These are phyloP conservation scores for Eucalyptus pauciflora DNA, from an alignment of 345 rosid genomes.

Conservation along the genomic window DNA sequence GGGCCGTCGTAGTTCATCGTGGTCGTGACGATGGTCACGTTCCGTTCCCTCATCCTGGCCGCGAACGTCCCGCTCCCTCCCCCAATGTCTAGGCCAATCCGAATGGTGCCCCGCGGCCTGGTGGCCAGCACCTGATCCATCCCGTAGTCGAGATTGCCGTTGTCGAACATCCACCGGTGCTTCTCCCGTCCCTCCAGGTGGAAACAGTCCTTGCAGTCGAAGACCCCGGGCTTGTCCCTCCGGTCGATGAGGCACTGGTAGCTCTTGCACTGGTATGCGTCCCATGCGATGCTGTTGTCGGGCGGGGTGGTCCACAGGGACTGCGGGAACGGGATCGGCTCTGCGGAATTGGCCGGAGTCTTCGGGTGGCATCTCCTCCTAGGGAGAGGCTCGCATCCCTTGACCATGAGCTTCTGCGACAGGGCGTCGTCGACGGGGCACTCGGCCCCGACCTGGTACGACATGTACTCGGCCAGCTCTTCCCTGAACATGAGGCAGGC, in stretches of 20 bases:
- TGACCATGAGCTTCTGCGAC: slow-evolving; percentile 33
- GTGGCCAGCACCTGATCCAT: slow-evolving; percentile 24
- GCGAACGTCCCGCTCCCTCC: slow-evolving; percentile 42
- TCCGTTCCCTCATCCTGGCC: slow-evolving; percentile 48
- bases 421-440: slow-evolving; percentile 29
- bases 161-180: slow-evolving; percentile 20
- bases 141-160: slow-evolving; percentile 19
- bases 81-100: slow-evolving; percentile 41
- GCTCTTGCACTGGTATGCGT: slow-evolving; percentile 36
- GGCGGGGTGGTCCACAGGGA: slow-evolving; percentile 30
- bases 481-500: slow-evolving; percentile 29
- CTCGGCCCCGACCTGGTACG: slow-evolving; percentile 27
- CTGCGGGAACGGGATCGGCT: slow-evolving; percentile 18
- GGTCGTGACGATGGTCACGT: slow-evolving; percentile 29
- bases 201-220: slow-evolving; percentile 43
- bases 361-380: slow-evolving; percentile 32
- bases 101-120: slow-evolving; percentile 16
- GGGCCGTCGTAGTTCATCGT: slow-evolving; percentile 47
- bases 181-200: slow-evolving; percentile 31
- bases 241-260: slow-evolving; percentile 30
- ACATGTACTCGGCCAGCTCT: slow-evolving; percentile 27
- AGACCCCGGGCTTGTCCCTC: slow-evolving; percentile 9
- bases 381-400: slow-evolving; percentile 48
- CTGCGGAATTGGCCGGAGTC: slow-evolving; percentile 12
- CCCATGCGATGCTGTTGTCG: slow-evolving; percentile 34